Base-by-base conservation (phyloP, 257 asterid genomes). In the Nicotiana tomentosiformis region DNA sequence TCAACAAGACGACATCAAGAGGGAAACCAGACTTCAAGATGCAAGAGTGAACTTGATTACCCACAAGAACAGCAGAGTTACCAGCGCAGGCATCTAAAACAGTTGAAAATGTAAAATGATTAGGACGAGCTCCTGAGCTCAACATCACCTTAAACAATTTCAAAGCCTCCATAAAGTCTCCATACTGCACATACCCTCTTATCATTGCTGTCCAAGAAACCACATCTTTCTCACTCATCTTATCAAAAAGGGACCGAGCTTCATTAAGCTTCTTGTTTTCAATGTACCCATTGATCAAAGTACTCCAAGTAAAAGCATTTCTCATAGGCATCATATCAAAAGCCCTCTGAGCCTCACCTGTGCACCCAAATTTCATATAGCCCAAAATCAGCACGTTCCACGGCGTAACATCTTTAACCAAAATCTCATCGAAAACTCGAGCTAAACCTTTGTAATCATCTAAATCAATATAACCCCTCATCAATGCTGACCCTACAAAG, bases 1-100 rank as follows among this genome's bases (percentile, higher is more conserved):
- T 93, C 94, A 32, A 97, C 94, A 10, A 90, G 91, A 26, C 88
- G 89, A 60, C 90, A 51, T 64, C 96, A 92, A 6, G 96, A 89
- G 55, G 93, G 90, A 77, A 72, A 72, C 78, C 78, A 1, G 78
- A 23, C 78, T 72, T 72, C 60, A 72, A 46, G 78, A 72, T 72
- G 78, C 78, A 72, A 5, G 61, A 7, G 30, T 72, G 78, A 46
- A 72, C 61, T 72, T 72, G 78, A 72, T 72, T 46, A 51, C 78
- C 78, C 32, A 72, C 60, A 6, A 72, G 20, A 12, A 72, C 78
- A 72, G 61, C 37, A 46, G 60, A 46, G 60, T 46, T 16, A 5
- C 78, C 78, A 3, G 78, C 78, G 2, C 78, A 72, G 20, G 78
- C 60, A 72, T 72, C 60, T 72, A 72, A 72, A 46, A 72, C 60